Evolutionary conservation across 768 basidiomycete species (phyloP), one percentile per base, ranked within the genome.

Genomic region (Galerina sulciceps): DNA sequence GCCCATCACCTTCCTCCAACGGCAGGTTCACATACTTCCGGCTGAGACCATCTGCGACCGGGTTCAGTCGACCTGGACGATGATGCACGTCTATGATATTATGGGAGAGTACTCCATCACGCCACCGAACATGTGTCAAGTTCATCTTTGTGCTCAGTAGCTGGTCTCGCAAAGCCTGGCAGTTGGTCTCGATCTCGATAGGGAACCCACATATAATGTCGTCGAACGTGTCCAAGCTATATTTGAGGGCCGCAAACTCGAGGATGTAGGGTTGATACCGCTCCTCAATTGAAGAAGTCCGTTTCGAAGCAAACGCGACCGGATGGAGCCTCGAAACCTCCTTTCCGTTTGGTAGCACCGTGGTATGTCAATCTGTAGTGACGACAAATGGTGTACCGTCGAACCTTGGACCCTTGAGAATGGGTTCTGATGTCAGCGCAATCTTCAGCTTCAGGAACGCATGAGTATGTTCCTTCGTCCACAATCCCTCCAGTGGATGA

Each of bases 301-400:
- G 59, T 45, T 77, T 75, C 10, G 74, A 76, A 2, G 68, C 66
- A 53, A 73, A 78, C 0, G 55, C 73, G 0, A 78, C 64, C 0
- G 76, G 76, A 55, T 74, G 71, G 1, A 64, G 34, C 1, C 57
- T 17, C 0, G 70, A 59, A 0, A 70, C 61, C 1, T 45, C 58
- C 22, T 58, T 64, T 1, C 75, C 71, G 20, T 59, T 65, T 1
- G 69, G 59, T 0, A 69, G 44, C 0, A 60, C 59, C 6, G 62
- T 64, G 3, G 65, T 51, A 37, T 60, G 56, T 1, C 71, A 75
- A 58, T 80, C 77, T 0, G 72, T 73, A 0, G 73, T 78, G 14
- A 79, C 53, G 0, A 77, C 68, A 58, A 80, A 80, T 10, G 52
- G 57, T 4, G 69, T 67, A 0, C 73, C 72, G 46, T 79, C 73